Conservation (phyloP, 208 protist species). For the Wallacemonas sp. region DNA sequence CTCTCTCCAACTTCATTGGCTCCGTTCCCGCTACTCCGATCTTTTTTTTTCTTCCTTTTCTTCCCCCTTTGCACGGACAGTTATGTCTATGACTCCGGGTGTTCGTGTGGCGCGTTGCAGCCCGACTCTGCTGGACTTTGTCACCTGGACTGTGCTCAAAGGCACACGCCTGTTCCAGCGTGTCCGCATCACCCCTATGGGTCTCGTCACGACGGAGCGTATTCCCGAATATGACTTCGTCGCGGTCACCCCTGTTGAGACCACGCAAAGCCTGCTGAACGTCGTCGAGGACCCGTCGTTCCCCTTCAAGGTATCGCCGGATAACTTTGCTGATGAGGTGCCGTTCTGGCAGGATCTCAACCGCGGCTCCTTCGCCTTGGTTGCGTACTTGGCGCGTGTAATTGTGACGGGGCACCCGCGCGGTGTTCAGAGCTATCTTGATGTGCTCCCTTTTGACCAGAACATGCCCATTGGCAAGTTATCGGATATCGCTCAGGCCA, state of each 20-base stretch:
- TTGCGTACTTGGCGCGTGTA: slow-evolving; percentile 66
- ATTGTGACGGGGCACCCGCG: slow-evolving; percentile 68
- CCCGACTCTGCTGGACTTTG: slow-evolving; percentile 85
- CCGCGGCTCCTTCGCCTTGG: slow-evolving; percentile 72
- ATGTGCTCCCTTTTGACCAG: slow-evolving; percentile 80
- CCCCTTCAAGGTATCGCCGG: slow-evolving; percentile 68
- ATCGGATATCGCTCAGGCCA: slow-evolving; percentile 64
- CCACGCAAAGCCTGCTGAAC: slow-evolving; percentile 76
- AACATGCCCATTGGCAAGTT: slow-evolving; percentile 70
- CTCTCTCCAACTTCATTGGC: too few relatives aligned
- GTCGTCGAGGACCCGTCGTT: slow-evolving; percentile 59
- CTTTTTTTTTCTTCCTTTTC: background rate
- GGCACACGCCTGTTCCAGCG: slow-evolving; percentile 86
- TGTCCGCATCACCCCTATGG: slow-evolving; percentile 75
- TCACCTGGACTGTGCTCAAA: slow-evolving; percentile 87
- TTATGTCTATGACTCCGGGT: slow-evolving; percentile 16
- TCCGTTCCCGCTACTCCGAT: background rate
- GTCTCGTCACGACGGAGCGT: slow-evolving; percentile 70
- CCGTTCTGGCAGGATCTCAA: slow-evolving; percentile 80
- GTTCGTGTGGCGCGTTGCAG: slow-evolving; percentile 74
- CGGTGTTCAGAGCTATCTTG: slow-evolving; percentile 79
- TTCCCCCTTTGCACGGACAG: background rate
- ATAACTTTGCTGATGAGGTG: slow-evolving; percentile 61
- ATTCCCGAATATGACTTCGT: slow-evolving; percentile 91
- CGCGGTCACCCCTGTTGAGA: slow-evolving; percentile 67